Evolutionary conservation across 768 basidiomycete species (phyloP).

Genomic region (Xerocomellus amylosporus): DNA sequence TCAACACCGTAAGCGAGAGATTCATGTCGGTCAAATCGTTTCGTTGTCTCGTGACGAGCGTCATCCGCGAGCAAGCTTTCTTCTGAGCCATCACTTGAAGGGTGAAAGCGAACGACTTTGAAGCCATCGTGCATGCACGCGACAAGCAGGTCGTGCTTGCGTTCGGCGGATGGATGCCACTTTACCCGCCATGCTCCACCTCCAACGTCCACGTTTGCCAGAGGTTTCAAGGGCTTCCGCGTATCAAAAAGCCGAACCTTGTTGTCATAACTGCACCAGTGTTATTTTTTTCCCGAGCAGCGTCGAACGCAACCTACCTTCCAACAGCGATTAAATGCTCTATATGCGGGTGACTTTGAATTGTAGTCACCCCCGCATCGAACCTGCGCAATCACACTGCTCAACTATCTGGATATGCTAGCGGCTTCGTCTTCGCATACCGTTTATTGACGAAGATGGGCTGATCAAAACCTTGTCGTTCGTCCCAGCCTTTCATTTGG

Average conservation of each 20-base stretch:
- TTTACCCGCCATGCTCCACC: constrained; percentile 96
- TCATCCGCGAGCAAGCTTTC: constrained; percentile 9
- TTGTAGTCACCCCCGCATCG: constrained; percentile 87
- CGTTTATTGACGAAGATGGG: constrained; percentile 74
- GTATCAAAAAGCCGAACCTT: constrained; percentile 79
- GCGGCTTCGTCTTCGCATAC: constrained; percentile 33
- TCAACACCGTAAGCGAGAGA: constrained; percentile 91
- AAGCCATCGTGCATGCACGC: constrained; percentile 99
- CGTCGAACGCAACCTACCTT: constrained; percentile 49
- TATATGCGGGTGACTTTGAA: constrained; percentile 76
- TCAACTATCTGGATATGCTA: background rate
- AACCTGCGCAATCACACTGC: constrained; percentile 52
- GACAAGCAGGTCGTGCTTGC: constrained; percentile 76
- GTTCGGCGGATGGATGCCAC: constrained; percentile 79
- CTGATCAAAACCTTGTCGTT: constrained; percentile 54
- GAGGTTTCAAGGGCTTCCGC: constrained; percentile 58
- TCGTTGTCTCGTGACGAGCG: constrained; percentile 39
- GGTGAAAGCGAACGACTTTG: constrained; percentile 57
- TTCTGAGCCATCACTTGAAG: background rate
- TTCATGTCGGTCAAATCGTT: constrained; percentile 69
- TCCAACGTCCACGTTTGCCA: constrained; percentile 65
- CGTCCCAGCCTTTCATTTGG: constrained; percentile 88
- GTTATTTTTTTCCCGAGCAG: background rate
- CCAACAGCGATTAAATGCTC: constrained; percentile 89
- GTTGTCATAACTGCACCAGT: constrained; percentile 68